A percentile compares a stretch with the other conserved stretches of the same genome.
Conservation (phyloP, 805 yeast species). For the Kodamaea lidongshanica region DNA sequence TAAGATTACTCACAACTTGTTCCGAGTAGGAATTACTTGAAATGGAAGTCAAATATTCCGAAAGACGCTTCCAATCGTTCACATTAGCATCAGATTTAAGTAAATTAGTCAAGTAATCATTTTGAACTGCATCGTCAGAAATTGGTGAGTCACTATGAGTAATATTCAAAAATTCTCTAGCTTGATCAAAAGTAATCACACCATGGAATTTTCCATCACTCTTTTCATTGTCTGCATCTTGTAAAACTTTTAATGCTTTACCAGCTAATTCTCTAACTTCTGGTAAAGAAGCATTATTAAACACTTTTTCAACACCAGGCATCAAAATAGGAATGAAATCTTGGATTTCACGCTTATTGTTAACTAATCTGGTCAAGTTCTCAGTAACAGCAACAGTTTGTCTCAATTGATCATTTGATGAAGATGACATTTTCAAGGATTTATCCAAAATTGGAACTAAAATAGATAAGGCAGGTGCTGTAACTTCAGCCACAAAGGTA, state of each 20-base stretch:
- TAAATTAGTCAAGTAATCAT: conserved; percentile 42
- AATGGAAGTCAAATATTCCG: conserved; percentile 44
- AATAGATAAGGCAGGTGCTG: conserved; percentile 87
- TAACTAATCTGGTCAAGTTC: conserved; percentile 90
- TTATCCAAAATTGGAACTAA: conserved; percentile 89
- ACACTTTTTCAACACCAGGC: conserved; percentile 90
- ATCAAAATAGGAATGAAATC: conserved; percentile 74
- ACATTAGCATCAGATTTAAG: conserved; percentile 38
- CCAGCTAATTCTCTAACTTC: conserved; percentile 92
- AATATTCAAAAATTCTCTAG: conserved; percentile 37
- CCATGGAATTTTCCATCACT: conserved; percentile 73
- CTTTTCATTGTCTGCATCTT: conserved; percentile 68
- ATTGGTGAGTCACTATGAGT: conserved; percentile 11
- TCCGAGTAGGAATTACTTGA: conserved; percentile 36
- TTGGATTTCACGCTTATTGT: conserved; percentile 88
- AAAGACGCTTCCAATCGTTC: conserved; percentile 44
- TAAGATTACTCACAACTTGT: conserved; percentile 41
- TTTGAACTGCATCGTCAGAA: conserved; percentile 32
- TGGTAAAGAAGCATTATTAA: conserved; percentile 85
- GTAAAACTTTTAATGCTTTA: conserved; percentile 76
- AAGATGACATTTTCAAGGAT: conserved; percentile 78
- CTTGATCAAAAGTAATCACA: conserved; percentile 53
- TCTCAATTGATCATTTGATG: conserved; percentile 93
- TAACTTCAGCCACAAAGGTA: conserved; percentile 96
- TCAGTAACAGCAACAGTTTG: conserved; percentile 95